A percentile compares a stretch with the other conserved stretches of the same genome.
These are phyloP conservation scores for Mortierella sp. DNA, from an alignment of 371 early-diverging fungal genomes.

Conservation along the genomic window DNA sequence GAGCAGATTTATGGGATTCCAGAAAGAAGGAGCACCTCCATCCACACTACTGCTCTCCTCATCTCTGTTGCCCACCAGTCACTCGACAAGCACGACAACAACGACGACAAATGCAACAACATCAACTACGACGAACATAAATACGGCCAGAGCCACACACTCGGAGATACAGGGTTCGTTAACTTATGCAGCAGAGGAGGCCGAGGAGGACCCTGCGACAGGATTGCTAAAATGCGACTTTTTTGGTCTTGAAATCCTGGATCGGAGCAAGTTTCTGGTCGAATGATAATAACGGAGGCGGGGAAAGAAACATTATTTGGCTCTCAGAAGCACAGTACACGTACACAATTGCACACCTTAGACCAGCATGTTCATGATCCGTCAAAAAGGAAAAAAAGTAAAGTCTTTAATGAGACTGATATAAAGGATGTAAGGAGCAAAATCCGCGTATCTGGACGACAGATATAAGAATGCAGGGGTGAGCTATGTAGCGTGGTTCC, in stretches of 20 bases:
- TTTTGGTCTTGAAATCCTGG: slow-evolving; percentile 14
- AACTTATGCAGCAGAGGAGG: background rate
- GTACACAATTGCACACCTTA: no score
- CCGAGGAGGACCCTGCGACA: background rate
- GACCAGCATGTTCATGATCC: no score
- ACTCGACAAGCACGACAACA: background rate
- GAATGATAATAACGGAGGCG: no score
- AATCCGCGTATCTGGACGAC: background rate
- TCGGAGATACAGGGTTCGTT: no score
- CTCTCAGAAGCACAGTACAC: no score
- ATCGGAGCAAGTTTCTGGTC: slow-evolving; percentile 28
- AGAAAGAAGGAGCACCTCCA: slow-evolving; percentile 36
- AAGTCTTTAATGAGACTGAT: no score
- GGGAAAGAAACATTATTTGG: no score
- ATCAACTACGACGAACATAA: background rate
- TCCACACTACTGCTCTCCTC: slow-evolving; percentile 3
- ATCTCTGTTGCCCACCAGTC: background rate
- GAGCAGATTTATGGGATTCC: slow-evolving; percentile 3
- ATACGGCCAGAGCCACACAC: no score
- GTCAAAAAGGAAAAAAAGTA: background rate
- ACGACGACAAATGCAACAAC: background rate
- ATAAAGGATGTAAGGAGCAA: background rate
- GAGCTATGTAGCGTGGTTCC: no score
- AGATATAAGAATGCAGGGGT: background rate
- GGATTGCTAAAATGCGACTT: no score